Evolutionary conservation across 148 eudicot species (phyloP).

Genomic region (Cornus controversa): DNA sequence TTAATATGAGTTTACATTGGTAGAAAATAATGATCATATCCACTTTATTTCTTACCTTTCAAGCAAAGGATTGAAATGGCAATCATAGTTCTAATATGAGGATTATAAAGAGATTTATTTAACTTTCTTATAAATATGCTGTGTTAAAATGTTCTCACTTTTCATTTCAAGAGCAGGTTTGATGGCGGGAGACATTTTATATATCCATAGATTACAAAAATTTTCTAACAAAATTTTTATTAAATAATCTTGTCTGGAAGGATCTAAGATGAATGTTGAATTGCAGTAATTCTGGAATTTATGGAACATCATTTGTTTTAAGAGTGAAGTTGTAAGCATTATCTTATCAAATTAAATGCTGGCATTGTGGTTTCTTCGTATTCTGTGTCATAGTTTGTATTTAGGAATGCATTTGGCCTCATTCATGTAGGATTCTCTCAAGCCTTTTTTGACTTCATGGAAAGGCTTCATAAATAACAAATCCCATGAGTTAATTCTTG

Average conservation of each 20-base stretch:
- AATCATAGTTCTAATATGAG: no score
- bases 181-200: background rate
- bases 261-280: background rate
- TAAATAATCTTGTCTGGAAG: background rate
- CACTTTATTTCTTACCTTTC: no score
- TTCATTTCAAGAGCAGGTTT: constrained; percentile 62
- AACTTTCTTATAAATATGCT: no score
- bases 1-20: no score
- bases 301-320: background rate
- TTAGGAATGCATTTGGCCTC: background rate
- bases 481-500: background rate
- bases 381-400: background rate
- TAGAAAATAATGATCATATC: no score
- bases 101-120: no score
- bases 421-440: background rate
- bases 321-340: background rate
- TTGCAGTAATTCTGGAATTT: background rate
- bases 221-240: no score
- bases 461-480: background rate
- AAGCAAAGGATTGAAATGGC: no score
- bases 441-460: background rate
- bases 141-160: no score
- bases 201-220: background rate
- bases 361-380: background rate
- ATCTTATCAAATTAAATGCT: background rate